phyloP scores from a whole-genome alignment of 2,329 filamentous ascomycete genomes.

The Ophiostoma sp. region DNA sequence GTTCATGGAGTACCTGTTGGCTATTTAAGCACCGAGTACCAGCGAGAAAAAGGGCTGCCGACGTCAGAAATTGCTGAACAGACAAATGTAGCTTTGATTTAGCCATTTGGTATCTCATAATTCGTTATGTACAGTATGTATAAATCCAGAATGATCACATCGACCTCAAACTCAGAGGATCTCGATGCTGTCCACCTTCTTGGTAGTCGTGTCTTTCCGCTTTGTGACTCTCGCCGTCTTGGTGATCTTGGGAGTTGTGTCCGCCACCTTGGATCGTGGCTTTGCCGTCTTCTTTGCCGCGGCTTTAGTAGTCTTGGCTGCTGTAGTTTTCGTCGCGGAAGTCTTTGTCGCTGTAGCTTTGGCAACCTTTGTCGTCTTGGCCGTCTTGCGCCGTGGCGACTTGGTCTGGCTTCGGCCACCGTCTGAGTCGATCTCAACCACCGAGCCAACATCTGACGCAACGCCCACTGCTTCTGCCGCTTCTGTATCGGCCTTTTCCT shows the following conservation, averaged over 20 bases:
- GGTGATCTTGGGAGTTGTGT: slow-evolving; percentile 16
- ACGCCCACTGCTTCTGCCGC: neutral
- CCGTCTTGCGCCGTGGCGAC: neutral
- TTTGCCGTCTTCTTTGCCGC: neutral
- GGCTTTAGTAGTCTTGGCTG: neutral
- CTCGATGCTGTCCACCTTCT: neutral
- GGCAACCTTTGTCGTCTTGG: neutral
- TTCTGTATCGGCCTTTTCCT: slow-evolving; percentile 20
- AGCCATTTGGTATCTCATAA: neutral
- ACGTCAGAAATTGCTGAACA: too few species aligned
- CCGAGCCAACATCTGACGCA: neutral
- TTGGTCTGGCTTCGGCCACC: neutral
- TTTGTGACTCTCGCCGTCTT: slow-evolving; percentile 20
- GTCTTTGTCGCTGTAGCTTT: neutral
- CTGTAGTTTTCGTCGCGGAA: neutral
- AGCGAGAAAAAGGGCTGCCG: too few species aligned
- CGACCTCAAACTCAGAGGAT: neutral
- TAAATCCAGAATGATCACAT: neutral
- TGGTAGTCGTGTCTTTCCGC: neutral
- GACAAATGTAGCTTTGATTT: too few species aligned
- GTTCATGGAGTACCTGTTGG: too few species aligned
- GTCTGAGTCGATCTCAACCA: slow-evolving; percentile 4
- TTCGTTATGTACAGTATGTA: neutral
- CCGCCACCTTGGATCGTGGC: slow-evolving; percentile 17
- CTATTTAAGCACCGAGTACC: too few species aligned